Conservation (phyloP, 768 basidiomycete species). For the Asterophora parasitica region DNA sequence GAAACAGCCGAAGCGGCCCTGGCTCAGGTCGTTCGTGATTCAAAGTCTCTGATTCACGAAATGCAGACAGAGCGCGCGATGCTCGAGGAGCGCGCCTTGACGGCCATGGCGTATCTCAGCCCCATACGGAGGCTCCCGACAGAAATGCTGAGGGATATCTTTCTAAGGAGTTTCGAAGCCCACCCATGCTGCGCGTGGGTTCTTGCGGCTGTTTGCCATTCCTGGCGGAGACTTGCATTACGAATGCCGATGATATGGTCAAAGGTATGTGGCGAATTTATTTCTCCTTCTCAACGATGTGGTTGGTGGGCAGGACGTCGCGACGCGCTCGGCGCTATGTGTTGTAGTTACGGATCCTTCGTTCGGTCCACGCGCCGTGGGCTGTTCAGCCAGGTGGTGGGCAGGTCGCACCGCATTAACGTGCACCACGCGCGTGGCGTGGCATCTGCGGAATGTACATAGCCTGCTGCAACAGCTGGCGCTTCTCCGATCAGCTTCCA, state of each 20-base stretch:
- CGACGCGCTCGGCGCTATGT: no score
- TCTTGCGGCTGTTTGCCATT: slow-evolving; percentile 59
- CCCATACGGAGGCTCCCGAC: slow-evolving; percentile 67
- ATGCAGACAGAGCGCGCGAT: slow-evolving; percentile 43
- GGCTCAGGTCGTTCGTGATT: slow-evolving; percentile 53
- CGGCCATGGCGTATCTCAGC: slow-evolving; percentile 61
- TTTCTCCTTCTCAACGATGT: no score
- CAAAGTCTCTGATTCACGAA: slow-evolving; percentile 47
- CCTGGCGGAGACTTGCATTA: slow-evolving; percentile 63
- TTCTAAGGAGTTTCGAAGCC: slow-evolving; percentile 62
- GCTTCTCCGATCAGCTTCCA: slow-evolving; percentile 1
- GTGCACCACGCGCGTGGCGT: neutral
- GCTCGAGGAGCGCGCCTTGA: slow-evolving; percentile 44
- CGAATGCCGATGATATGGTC: slow-evolving; percentile 72
- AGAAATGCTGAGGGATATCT: slow-evolving; percentile 72
- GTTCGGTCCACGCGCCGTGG: no score
- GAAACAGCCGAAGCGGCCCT: slow-evolving; percentile 49
- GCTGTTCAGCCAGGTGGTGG: neutral
- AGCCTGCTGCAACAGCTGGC: neutral
- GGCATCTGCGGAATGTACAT: neutral
- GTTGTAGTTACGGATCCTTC: no score
- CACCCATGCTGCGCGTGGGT: slow-evolving; percentile 76
- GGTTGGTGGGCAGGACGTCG: no score
- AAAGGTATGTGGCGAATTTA: slow-evolving; percentile 45
- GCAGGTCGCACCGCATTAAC: neutral